Evolutionary conservation across 305 asterid species (phyloP).

Genomic region (Rubia peregrina): DNA sequence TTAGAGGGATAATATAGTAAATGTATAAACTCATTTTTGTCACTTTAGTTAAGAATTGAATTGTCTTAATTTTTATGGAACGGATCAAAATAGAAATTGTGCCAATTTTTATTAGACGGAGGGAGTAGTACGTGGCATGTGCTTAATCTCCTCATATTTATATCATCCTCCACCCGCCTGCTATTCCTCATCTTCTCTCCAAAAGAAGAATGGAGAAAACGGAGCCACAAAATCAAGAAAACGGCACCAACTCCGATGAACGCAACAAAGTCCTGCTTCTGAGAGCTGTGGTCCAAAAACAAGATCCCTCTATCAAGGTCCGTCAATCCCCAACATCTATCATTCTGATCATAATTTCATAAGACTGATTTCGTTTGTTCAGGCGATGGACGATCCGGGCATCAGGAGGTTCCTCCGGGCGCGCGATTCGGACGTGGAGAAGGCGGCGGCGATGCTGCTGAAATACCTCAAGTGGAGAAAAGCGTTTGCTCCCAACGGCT

Average conservation of each 20-base stretch:
- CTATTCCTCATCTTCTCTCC: neutral
- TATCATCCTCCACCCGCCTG: neutral
- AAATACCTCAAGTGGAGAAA: conserved; percentile 57
- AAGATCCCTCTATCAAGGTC: conserved; percentile 55
- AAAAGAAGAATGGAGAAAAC: neutral
- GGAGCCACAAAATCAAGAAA: neutral
- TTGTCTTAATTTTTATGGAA: too few species aligned
- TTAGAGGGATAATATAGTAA: too few species aligned
- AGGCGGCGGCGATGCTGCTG: conserved; percentile 48
- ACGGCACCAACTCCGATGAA: conserved; percentile 25
- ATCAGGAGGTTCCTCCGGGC: conserved; percentile 84
- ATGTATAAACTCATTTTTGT: too few species aligned
- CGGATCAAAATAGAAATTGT: too few species aligned
- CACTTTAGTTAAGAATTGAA: too few species aligned
- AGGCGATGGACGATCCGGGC: conserved; percentile 55
- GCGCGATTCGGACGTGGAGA: conserved; percentile 49
- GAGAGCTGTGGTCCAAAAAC: conserved; percentile 40
- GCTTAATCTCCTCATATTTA: neutral
- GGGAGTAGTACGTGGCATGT: too few species aligned
- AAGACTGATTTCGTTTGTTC: neutral
- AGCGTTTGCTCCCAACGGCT: conserved; percentile 49
- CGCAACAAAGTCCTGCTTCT: conserved; percentile 35
- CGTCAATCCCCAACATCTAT: too few species aligned
- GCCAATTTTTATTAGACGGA: too few species aligned
- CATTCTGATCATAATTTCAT: neutral